These are phyloP conservation scores for Naematelia aurantialba DNA, from an alignment of 768 basidiomycete species.

Conservation along the genomic window DNA sequence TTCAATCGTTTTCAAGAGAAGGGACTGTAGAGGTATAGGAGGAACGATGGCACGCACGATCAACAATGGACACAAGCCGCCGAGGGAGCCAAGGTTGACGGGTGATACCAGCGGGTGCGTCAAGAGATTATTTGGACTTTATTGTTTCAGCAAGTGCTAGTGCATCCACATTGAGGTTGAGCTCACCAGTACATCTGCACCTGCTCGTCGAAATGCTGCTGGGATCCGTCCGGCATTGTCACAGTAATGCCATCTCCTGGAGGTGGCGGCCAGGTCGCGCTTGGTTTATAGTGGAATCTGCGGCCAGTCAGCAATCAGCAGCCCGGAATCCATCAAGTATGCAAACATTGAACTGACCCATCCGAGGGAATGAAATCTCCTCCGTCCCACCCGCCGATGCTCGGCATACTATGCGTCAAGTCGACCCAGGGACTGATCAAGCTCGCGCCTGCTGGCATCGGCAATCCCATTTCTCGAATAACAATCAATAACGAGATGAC, in stretches of 20 bases:
- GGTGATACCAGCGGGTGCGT: slow-evolving; percentile 48
- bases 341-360: slow-evolving; percentile 23
- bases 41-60: slow-evolving; percentile 36
- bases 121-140: slow-evolving; percentile 39
- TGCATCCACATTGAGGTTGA: neutral
- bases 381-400: slow-evolving; percentile 34
- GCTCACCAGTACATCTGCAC: slow-evolving; percentile 47
- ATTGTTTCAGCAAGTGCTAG: slow-evolving; percentile 2
- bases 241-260: slow-evolving; percentile 37
- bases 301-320: neutral
- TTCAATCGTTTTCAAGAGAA: neutral
- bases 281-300: slow-evolving; percentile 45
- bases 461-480: slow-evolving; percentile 45
- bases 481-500: slow-evolving; percentile 42
- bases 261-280: slow-evolving; percentile 39
- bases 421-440: slow-evolving; percentile 48
- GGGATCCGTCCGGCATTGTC: slow-evolving; percentile 30
- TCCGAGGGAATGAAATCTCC: slow-evolving; percentile 41
- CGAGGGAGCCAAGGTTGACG: slow-evolving; percentile 44
- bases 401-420: slow-evolving; percentile 48
- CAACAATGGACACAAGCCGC: slow-evolving; percentile 46
- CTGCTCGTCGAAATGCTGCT: slow-evolving; percentile 37
- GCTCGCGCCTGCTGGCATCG: slow-evolving; percentile 48
- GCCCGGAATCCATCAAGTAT: neutral
- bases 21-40: too few relatives aligned